These are phyloP conservation scores for Bassia scoparia DNA, from an alignment of 148 eudicot genomes.

Conservation along the genomic window DNA sequence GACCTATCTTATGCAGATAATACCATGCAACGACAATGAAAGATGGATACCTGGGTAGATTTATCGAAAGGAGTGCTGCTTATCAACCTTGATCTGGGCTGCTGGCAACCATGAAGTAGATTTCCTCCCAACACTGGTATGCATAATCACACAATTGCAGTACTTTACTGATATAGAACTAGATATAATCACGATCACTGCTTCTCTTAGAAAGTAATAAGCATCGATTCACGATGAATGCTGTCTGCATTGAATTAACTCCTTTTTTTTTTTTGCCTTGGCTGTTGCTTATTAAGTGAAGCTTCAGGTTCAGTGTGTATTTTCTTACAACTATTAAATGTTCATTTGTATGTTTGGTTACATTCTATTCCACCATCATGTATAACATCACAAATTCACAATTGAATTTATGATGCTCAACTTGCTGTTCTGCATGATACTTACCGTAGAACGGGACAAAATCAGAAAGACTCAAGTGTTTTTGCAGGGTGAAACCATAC, in stretches of 20 bases:
- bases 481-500: slow-evolving; percentile 70
- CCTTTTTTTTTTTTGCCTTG: background rate
- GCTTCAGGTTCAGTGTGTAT: background rate
- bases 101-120: slow-evolving; percentile 82
- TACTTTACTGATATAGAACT: background rate
- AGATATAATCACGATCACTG: background rate
- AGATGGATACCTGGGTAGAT: slow-evolving; percentile 93
- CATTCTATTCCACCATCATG: background rate
- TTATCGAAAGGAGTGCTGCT: slow-evolving; percentile 68
- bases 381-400: background rate
- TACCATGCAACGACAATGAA: slow-evolving; percentile 57
- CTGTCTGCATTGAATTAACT: background rate
- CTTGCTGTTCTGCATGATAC: background rate
- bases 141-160: slow-evolving; percentile 7
- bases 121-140: slow-evolving; percentile 54
- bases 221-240: background rate
- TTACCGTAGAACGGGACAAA: no score
- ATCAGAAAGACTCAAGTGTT: background rate
- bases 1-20: slow-evolving; percentile 79
- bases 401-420: background rate
- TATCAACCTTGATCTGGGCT: slow-evolving; percentile 82
- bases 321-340: background rate
- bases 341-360: no score
- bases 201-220: background rate
- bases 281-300: background rate